These are phyloP conservation scores for Neofusicoccum sp. DNA, from an alignment of 2,329 filamentous ascomycete genomes.

Conservation along the genomic window DNA sequence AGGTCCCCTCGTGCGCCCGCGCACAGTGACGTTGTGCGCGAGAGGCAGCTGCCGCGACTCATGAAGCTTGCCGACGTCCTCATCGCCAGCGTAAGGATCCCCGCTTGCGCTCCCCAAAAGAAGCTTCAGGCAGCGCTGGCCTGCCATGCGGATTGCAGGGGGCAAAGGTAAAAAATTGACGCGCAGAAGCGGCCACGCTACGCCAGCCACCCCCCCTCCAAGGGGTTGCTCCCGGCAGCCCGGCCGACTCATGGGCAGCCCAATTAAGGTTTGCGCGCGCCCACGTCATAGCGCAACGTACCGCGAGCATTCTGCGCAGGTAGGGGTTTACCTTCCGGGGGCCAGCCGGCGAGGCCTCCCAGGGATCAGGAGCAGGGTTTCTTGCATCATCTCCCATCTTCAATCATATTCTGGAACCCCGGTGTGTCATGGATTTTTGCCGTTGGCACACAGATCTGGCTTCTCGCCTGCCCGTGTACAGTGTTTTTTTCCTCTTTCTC, in stretches of 20 bases:
- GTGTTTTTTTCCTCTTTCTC: not conserved
- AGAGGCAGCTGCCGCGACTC: not conserved
- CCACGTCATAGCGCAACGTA: not conserved
- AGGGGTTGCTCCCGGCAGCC: not conserved
- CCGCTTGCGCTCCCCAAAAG: conserved; percentile 4
- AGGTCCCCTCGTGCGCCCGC: not conserved
- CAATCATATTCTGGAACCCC: not conserved
- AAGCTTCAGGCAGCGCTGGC: not conserved
- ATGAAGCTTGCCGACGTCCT: not conserved
- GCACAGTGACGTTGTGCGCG: conserved; percentile 1
- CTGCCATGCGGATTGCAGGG: conserved; percentile 5
- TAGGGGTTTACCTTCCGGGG: no score
- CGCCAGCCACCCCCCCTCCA: not conserved
- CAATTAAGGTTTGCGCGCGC: conserved; percentile 11
- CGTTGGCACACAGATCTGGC: not conserved
- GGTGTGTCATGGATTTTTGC: not conserved
- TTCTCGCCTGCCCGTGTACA: no score
- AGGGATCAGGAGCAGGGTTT: conserved; percentile 11
- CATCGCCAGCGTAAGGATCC: conserved; percentile 4
- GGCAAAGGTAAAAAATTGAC: not conserved
- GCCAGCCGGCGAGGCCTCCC: not conserved
- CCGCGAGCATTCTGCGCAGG: not conserved
- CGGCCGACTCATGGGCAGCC: not conserved
- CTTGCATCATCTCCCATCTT: not conserved
- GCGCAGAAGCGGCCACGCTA: conserved; percentile 15